These are phyloP conservation scores for Phylloporus arenicola DNA, from an alignment of 768 basidiomycete species.

Conservation along the genomic window DNA sequence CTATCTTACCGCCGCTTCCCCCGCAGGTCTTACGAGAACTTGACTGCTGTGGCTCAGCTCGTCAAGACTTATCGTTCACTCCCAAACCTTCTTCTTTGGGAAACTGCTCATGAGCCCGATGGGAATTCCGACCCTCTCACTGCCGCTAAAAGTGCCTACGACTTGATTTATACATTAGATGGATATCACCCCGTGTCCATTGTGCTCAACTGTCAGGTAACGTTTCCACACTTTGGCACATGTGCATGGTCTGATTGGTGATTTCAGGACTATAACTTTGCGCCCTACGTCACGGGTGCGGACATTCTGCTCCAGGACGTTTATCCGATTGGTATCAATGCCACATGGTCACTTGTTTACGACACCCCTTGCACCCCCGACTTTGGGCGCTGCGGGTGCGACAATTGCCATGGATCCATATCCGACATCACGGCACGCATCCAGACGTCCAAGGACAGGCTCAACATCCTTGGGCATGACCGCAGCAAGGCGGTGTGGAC, in stretches of 20 bases:
- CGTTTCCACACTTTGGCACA: background rate
- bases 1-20: background rate
- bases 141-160: conserved; percentile 29
- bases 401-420: conserved; percentile 58
- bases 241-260: background rate
- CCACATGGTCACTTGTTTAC: conserved; percentile 57
- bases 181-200: conserved; percentile 57
- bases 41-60: conserved; percentile 53
- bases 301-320: conserved; percentile 59
- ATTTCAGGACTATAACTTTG: conserved; percentile 56
- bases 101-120: conserved; percentile 71
- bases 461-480: conserved; percentile 60
- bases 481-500: conserved; percentile 68
- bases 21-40: conserved; percentile 53
- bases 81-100: conserved; percentile 64
- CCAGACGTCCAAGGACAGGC: conserved; percentile 57
- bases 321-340: conserved; percentile 46
- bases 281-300: conserved; percentile 52
- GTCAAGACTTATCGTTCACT: conserved; percentile 61
- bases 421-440: conserved; percentile 62
- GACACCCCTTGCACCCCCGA: conserved; percentile 54
- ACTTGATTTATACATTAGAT: conserved; percentile 44
- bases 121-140: conserved; percentile 53
- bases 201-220: conserved; percentile 44
- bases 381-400: conserved; percentile 73